Conservation (phyloP, 305 asterid species). For the Fraxinus latifolia region DNA sequence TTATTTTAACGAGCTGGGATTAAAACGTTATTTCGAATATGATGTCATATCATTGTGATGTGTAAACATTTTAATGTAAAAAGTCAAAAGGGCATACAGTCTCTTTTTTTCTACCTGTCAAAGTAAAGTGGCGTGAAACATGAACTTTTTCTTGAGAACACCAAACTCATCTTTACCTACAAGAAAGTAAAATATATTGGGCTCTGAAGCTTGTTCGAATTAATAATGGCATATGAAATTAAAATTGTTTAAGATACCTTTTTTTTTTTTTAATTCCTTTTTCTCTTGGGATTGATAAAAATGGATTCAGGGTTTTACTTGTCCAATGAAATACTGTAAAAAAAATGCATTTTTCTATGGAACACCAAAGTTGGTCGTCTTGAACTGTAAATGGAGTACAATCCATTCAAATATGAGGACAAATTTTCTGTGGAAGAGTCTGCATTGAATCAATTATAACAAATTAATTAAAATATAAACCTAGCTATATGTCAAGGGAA, state of each 20-base stretch:
- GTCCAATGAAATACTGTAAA: background rate
- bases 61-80: background rate
- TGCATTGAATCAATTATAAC: background rate
- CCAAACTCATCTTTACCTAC: background rate
- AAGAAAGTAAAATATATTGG: background rate
- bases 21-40: background rate
- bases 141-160: background rate
- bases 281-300: background rate
- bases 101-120: background rate
- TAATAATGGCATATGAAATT: background rate
- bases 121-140: background rate
- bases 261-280: no score
- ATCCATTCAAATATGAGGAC: background rate
- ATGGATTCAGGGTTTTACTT: background rate
- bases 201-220: background rate
- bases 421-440: background rate
- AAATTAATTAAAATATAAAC: background rate
- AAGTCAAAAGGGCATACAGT: background rate
- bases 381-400: background rate
- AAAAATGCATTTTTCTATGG: background rate
- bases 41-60: background rate
- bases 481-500: background rate
- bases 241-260: background rate
- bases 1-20: background rate
- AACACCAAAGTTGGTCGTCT: background rate